Evolutionary conservation across 2,329 filamentous ascomycete genomes (phyloP).

Genomic region (Pseudocercospora cruenta): DNA sequence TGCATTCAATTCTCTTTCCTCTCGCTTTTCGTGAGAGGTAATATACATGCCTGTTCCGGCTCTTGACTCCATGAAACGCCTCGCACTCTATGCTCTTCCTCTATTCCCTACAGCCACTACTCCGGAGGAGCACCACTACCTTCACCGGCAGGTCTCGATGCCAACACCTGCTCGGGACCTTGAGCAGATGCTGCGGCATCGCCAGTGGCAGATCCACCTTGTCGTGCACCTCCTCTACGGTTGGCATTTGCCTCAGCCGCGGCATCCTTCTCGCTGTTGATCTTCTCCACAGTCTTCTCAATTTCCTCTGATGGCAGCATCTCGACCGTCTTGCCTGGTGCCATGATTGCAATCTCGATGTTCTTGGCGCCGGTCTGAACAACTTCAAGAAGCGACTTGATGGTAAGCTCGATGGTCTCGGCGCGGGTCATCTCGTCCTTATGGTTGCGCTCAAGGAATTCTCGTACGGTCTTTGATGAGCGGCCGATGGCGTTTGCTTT

Average conservation of each 20-base stretch:
- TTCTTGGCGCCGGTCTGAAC: constrained; percentile 99
- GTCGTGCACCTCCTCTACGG: constrained; percentile 66
- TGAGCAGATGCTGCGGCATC: constrained; percentile 31
- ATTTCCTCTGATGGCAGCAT: constrained; percentile 96
- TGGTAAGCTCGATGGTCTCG: constrained; percentile 92
- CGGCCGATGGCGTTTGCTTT: constrained; percentile 98
- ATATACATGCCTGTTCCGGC: constrained; percentile 1
- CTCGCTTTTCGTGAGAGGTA: not conserved
- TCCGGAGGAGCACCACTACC: constrained; percentile 28
- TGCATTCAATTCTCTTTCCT: constrained; percentile 5
- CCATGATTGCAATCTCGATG: constrained; percentile 99
- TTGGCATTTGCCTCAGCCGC: constrained; percentile 83
- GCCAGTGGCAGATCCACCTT: constrained; percentile 32
- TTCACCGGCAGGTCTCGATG: constrained; percentile 41
- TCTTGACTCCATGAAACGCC: not conserved
- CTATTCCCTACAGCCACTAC: constrained; percentile 10
- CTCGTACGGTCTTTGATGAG: constrained; percentile 97
- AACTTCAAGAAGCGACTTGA: constrained; percentile 97
- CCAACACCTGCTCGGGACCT: constrained; percentile 40
- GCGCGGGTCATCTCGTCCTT: constrained; percentile 97
- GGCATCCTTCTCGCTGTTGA: constrained; percentile 99
- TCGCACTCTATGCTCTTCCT: not conserved
- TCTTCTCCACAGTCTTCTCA: constrained; percentile 96
- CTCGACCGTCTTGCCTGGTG: constrained; percentile 85
- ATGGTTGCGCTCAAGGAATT: constrained; percentile 98